These are phyloP conservation scores for Aristolochia fimbriata DNA, from an alignment of 164 flowering plant species.

Conservation along the genomic window DNA sequence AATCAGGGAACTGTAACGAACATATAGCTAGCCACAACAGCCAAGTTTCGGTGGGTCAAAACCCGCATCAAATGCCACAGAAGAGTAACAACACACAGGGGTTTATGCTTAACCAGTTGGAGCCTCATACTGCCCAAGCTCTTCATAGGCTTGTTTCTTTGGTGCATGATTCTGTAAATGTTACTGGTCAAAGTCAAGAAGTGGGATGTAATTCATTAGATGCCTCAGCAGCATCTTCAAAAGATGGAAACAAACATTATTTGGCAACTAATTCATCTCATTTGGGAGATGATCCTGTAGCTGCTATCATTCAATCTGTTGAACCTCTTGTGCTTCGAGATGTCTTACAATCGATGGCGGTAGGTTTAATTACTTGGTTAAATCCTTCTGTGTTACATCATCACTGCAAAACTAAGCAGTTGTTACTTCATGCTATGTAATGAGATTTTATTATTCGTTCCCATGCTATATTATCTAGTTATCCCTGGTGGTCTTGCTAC, in stretches of 20 bases:
- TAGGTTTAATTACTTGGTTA: conserved; percentile 27
- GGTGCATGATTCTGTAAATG: conserved; percentile 57
- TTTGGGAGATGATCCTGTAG: conserved; percentile 67
- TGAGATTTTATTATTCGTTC: too few relatives aligned
- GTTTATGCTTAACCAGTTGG: conserved; percentile 34
- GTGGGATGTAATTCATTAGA: conserved; percentile 17
- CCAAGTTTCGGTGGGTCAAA: conserved; percentile 8
- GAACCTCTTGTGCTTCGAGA: conserved; percentile 44
- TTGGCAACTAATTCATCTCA: conserved; percentile 14
- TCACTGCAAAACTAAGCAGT: too few relatives aligned
- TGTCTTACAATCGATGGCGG: conserved; percentile 68
- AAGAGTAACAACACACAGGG: conserved; percentile 20
- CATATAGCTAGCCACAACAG: conserved; percentile 7
- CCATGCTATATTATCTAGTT: too few relatives aligned
- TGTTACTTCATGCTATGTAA: too few relatives aligned
- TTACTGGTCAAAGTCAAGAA: conserved; percentile 21
- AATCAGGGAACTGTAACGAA: too few relatives aligned
- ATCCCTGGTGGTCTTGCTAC: too few relatives aligned
- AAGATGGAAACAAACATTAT: conserved; percentile 16
- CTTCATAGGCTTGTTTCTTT: conserved; percentile 72
- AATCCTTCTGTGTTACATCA: not conserved
- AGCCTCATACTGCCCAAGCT: conserved; percentile 38
- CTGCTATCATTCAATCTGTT: conserved; percentile 49
- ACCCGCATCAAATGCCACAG: conserved; percentile 9
- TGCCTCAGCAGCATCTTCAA: conserved; percentile 14